Evolutionary conservation across 2,329 filamentous ascomycete species (phyloP).

Genomic region (Stemphylium vesicarium): DNA sequence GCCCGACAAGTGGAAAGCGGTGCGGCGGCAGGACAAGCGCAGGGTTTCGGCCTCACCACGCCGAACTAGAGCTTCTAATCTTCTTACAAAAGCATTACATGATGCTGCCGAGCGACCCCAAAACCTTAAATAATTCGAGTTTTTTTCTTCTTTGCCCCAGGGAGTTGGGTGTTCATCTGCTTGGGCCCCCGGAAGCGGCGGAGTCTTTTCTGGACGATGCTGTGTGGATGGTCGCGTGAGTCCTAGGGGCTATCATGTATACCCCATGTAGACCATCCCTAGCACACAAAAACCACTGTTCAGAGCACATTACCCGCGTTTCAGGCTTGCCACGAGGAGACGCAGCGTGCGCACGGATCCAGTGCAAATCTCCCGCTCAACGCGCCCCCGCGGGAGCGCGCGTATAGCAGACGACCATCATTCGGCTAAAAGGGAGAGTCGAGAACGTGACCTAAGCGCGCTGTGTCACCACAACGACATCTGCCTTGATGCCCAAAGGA

Average conservation of each 20-base stretch:
- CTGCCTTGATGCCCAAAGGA: not conserved
- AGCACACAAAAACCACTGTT: slow-evolving; percentile 4
- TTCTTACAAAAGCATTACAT: not conserved
- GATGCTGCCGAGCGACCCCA: not conserved
- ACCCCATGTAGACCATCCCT: slow-evolving; percentile 3
- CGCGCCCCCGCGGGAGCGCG: slow-evolving; percentile 10
- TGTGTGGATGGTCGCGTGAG: not conserved
- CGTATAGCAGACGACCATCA: slow-evolving; percentile 3
- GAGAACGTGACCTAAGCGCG: slow-evolving; percentile 8
- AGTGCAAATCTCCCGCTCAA: slow-evolving; percentile 23
- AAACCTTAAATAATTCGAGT: not conserved
- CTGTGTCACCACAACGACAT: not conserved
- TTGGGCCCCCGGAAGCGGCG: not conserved
- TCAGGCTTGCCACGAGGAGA: slow-evolving; percentile 19
- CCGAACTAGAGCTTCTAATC: not conserved
- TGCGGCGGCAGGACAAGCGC: not conserved
- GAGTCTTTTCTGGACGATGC: not conserved
- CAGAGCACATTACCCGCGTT: slow-evolving; percentile 11
- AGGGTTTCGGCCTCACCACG: not conserved
- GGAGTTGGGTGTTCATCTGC: not conserved
- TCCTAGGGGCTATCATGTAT: not conserved
- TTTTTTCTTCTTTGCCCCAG: not conserved
- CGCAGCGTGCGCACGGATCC: slow-evolving; percentile 14
- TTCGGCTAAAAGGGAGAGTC: slow-evolving; percentile 5
- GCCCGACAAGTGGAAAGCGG: not conserved